Conservation (phyloP, 371 early-diverging fungal genomes). For the Actinomortierella wolfii region DNA sequence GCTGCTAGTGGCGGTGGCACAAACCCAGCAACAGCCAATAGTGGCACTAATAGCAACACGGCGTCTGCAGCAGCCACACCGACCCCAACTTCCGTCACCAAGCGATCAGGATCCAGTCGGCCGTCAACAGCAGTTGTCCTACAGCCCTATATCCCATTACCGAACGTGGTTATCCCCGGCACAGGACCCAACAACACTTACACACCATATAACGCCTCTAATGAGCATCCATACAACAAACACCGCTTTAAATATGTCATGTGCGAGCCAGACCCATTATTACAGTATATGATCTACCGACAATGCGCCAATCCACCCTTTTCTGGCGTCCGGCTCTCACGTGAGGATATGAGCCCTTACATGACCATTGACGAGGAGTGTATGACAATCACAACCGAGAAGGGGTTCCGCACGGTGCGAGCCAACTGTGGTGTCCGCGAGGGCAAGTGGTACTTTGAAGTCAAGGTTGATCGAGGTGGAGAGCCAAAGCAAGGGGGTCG, state of each 20-base stretch:
- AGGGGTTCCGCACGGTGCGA: slow-evolving; percentile 73
- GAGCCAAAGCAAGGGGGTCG: slow-evolving; percentile 44
- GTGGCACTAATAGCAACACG: slow-evolving; percentile 7
- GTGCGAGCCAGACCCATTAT: slow-evolving; percentile 55
- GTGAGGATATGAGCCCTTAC: slow-evolving; percentile 68
- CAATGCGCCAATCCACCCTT: slow-evolving; percentile 54
- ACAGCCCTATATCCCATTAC: slow-evolving; percentile 34
- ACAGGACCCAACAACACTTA: slow-evolving; percentile 17
- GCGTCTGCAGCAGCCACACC: slow-evolving; percentile 6
- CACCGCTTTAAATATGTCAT: slow-evolving; percentile 71
- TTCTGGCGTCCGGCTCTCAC: slow-evolving; percentile 58
- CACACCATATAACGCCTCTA: slow-evolving; percentile 44
- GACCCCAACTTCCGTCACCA: slow-evolving; percentile 12
- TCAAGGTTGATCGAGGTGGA: slow-evolving; percentile 55
- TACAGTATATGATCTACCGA: slow-evolving; percentile 60
- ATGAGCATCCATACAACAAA: slow-evolving; percentile 51
- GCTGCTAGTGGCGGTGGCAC: too few species aligned
- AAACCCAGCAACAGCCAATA: slow-evolving; percentile 3
- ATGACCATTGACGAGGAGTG: slow-evolving; percentile 67
- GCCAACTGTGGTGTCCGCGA: slow-evolving; percentile 71
- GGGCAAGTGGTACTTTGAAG: slow-evolving; percentile 75
- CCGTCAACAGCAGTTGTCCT: neutral
- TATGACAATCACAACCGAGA: slow-evolving; percentile 63
- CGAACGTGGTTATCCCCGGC: slow-evolving; percentile 26
- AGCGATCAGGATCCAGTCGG: too few species aligned